Conservation (phyloP, 2,329 filamentous ascomycete genomes). For the Fusarium graminum region DNA sequence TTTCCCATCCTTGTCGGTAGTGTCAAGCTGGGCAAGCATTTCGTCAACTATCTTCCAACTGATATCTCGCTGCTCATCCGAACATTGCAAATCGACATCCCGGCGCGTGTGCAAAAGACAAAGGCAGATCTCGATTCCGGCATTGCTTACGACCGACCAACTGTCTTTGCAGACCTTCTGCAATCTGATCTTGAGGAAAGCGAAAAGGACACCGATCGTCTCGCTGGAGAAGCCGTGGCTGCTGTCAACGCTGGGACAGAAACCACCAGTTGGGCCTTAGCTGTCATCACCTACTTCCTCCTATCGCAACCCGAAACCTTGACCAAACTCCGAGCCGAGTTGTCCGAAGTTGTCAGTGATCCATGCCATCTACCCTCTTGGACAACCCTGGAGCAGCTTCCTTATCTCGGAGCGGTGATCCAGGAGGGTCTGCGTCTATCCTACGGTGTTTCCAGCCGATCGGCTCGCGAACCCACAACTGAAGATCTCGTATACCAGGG, state of each 20-base stretch:
- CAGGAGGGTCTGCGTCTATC: slow-evolving; percentile 21
- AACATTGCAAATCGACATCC: slow-evolving; percentile 19
- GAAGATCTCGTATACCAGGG: slow-evolving; percentile 17
- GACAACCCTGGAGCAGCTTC: slow-evolving; percentile 17
- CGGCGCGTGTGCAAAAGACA: slow-evolving; percentile 13
- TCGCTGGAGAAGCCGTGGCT: slow-evolving; percentile 7
- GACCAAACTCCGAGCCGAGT: neutral
- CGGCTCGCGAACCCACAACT: slow-evolving; percentile 11
- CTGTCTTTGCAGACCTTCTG: slow-evolving; percentile 11
- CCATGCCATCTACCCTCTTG: slow-evolving; percentile 22
- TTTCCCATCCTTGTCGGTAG: slow-evolving; percentile 17
- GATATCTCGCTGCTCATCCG: slow-evolving; percentile 14
- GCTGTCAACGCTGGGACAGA: slow-evolving; percentile 26
- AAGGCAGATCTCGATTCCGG: slow-evolving; percentile 14
- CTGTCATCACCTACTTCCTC: slow-evolving; percentile 27
- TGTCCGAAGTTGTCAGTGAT: slow-evolving; percentile 3
- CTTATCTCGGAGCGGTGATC: slow-evolving; percentile 2
- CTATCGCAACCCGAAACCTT: slow-evolving; percentile 15
- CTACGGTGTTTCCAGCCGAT: slow-evolving; percentile 21
- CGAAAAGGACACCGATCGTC: slow-evolving; percentile 17
- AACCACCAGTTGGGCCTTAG: slow-evolving; percentile 26
- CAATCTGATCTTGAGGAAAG: slow-evolving; percentile 16
- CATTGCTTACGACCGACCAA: slow-evolving; percentile 16
- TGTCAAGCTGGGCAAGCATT: slow-evolving; percentile 18
- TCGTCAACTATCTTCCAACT: neutral